A percentile compares a stretch with the other conserved stretches of the same genome.
phyloP scores from a whole-genome alignment of 176 grass and related monocot species.

The Hordeum vulgare region DNA sequence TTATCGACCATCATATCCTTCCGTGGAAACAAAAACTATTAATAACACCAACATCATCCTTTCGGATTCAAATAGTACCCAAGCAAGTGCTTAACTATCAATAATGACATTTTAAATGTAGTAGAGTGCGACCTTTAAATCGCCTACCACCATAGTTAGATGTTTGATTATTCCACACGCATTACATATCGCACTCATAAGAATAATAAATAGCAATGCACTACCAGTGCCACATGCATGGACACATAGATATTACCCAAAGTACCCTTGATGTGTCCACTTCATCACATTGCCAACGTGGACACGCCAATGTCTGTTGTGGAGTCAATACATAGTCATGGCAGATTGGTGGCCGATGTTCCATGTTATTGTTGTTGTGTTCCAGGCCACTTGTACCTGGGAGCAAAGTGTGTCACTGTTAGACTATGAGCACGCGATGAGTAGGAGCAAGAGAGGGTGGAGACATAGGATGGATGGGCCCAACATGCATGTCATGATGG shows the following conservation, averaged over 20 bases:
- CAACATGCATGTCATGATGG: too few species aligned
- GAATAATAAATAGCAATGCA: not conserved
- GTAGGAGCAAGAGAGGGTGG: too few species aligned
- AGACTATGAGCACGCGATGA: too few species aligned
- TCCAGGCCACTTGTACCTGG: not conserved
- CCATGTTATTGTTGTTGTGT: not conserved
- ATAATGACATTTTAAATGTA: not conserved
- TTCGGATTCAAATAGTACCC: not conserved
- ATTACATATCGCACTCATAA: not conserved
- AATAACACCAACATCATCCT: not conserved
- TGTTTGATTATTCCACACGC: not conserved
- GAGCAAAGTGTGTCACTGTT: not conserved
- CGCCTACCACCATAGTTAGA: not conserved
- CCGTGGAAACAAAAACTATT: not conserved
- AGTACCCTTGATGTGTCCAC: not conserved
- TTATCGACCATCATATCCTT: not conserved
- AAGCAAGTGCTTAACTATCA: not conserved
- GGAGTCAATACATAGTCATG: not conserved
- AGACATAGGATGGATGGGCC: too few species aligned
- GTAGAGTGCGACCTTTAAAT: not conserved
- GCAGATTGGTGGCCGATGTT: not conserved
- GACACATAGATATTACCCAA: not conserved
- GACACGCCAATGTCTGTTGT: not conserved
- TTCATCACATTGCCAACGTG: slow-evolving; percentile 2
- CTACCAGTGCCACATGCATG: not conserved